Base-by-base conservation (phyloP, 495 filamentous ascomycete genomes). In the Neurospora africana region DNA sequence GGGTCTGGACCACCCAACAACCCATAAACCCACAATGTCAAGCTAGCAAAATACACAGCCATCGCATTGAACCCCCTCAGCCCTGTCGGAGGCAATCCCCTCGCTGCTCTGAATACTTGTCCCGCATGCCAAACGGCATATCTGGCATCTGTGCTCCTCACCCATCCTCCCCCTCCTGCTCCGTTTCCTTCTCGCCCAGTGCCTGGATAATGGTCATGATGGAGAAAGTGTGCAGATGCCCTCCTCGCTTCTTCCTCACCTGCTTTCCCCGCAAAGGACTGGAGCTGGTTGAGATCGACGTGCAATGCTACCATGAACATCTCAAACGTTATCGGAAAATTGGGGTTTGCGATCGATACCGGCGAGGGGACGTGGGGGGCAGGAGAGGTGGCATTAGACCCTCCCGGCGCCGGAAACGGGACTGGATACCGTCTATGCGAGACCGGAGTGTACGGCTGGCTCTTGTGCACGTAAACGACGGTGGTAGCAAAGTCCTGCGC, bases 61-160 rank as follows among this genome's bases (percentile, higher is more conserved):
- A 88, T 84, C 9, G 87, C 86, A 41, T 83, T 76, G 75, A 89
- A 89, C 15, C 84, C 86, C 7, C 83, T 82, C 8, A 89, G 76
- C 1, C 77, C 77, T 0, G 80, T 79, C 0, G 77, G 77, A 1
- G 81, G 77, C 61, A 89, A 80, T n/a, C 69, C 61, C 69, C 81
- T 81, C 6, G 87, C 86, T 1, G 83, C 82, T 19, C 84, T 83
- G 35, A 90, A 73, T 3, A 87, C 82, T 74, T 89, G 87, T 2
- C 88, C 88, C 1, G 87, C 87, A 72, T 89, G 87, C 85, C 86
- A 89, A 2, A 88, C 77, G 2, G 88, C 87, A 40, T 82, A 80
- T 5, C 87, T 78, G 0, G 85, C 82, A 15, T 87, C 84, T 4
- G 76, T 71, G 35, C 78, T 85, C 6, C 78, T 75, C n/a, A 84